Conservation (phyloP, 1,284 basidiomycete species). For the Gymnopus androsaceus region DNA sequence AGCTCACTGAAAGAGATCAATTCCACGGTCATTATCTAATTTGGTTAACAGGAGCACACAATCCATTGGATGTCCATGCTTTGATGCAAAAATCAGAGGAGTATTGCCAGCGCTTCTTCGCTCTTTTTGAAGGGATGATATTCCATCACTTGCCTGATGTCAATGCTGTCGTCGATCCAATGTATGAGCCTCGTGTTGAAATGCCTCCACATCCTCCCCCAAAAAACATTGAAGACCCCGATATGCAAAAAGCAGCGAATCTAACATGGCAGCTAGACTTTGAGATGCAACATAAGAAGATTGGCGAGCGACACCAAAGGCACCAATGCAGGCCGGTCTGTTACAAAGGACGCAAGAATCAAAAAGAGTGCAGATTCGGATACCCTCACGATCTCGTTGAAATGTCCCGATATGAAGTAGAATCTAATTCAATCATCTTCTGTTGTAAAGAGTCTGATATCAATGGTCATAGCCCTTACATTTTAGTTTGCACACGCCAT, state of each 20-base stretch:
- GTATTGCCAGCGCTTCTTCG: slow-evolving; percentile 12
- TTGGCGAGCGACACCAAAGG: slow-evolving; percentile 18
- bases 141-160: slow-evolving; percentile 10
- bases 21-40: slow-evolving; percentile 35
- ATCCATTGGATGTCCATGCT: slow-evolving; percentile 23
- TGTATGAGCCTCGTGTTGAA: neutral
- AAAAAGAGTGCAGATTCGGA: slow-evolving; percentile 25
- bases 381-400: slow-evolving; percentile 17
- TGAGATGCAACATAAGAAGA: neutral
- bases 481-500: slow-evolving; percentile 24
- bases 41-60: slow-evolving; percentile 29
- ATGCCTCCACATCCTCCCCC: neutral
- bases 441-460: slow-evolving; percentile 22
- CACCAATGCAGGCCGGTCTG: slow-evolving; percentile 23
- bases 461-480: slow-evolving; percentile 28
- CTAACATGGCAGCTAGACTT: neutral
- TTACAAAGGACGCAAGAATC: slow-evolving; percentile 25
- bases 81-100: slow-evolving; percentile 5
- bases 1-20: slow-evolving; percentile 31
- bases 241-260: neutral
- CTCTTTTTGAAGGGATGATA: slow-evolving; percentile 5
- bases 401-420: slow-evolving; percentile 20
- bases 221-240: neutral
- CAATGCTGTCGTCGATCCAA: neutral
- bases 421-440: slow-evolving; percentile 26